phyloP scores from a whole-genome alignment of 495 filamentous ascomycete species.

The Xylaria castorea region DNA sequence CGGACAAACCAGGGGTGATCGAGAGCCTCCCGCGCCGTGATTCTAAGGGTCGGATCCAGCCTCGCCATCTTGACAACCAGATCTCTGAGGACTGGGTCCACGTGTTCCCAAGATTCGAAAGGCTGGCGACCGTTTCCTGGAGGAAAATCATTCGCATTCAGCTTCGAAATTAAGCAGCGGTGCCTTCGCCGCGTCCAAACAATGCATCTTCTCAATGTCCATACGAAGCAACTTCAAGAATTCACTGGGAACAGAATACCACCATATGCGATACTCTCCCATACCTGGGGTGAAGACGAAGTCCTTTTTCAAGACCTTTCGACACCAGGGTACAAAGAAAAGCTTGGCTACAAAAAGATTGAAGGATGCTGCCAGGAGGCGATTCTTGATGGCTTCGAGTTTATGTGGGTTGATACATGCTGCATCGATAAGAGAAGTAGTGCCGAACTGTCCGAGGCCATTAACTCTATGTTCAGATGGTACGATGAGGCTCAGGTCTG shows the following conservation, averaged over 20 bases:
- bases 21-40: conserved; percentile 31
- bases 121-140: conserved; percentile 11
- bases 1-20: conserved; percentile 31
- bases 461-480: conserved; percentile 19
- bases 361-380: not conserved
- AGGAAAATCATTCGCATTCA: conserved; percentile 19
- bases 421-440: conserved; percentile 43
- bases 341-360: conserved; percentile 3
- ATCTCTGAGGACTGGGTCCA: conserved; percentile 29
- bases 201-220: not conserved
- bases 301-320: conserved; percentile 9
- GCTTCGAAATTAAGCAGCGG: not conserved
- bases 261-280: conserved; percentile 34
- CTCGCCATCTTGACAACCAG: conserved; percentile 36
- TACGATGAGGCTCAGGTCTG: not conserved
- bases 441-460: conserved; percentile 32
- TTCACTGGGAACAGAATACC: not conserved
- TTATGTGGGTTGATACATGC: conserved; percentile 39
- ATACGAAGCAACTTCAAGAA: not conserved
- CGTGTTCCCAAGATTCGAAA: conserved; percentile 20
- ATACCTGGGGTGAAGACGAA: conserved; percentile 30
- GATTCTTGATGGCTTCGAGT: conserved; percentile 4
- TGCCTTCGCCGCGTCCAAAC: not conserved
- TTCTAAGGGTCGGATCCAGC: conserved; percentile 31
- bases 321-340: not conserved